phyloP scores from a whole-genome alignment of 305 asterid genomes.

The Salvia sclarea region DNA sequence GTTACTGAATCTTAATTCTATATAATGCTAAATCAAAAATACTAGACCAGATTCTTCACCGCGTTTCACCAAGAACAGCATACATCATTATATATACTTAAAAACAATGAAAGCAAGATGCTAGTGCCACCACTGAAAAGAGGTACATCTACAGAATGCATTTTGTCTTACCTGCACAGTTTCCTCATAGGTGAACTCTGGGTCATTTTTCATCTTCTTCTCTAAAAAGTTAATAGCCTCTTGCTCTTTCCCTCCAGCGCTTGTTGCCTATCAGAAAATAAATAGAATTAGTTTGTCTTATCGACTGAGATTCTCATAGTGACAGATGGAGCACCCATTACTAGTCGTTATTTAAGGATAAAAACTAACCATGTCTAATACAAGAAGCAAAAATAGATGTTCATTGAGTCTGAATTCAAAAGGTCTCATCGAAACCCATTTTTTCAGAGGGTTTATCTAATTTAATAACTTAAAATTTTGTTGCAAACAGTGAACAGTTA shows the following conservation, averaged over 20 bases:
- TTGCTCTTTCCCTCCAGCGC: conserved; percentile 98
- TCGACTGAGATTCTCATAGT: too few species aligned
- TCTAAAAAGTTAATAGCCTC: conserved; percentile 95
- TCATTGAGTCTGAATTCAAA: too few species aligned
- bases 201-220: conserved; percentile 97
- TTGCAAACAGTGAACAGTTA: too few species aligned
- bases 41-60: not conserved
- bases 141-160: not conserved
- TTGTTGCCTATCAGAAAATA: conserved; percentile 74
- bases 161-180: conserved; percentile 83
- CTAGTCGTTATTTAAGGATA: too few species aligned
- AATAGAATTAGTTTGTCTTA: conserved; percentile 24
- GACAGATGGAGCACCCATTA: too few species aligned
- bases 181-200: conserved; percentile 90
- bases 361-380: too few species aligned
- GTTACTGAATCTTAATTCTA: not conserved
- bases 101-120: not conserved
- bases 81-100: not conserved
- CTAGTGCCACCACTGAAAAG: conserved; percentile 10
- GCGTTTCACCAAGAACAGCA: not conserved
- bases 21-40: not conserved
- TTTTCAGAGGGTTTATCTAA: too few species aligned
- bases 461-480: too few species aligned
- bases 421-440: too few species aligned
- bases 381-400: too few species aligned